Evolutionary conservation across 176 grass and related monocot genomes (phyloP), one percentile per base, ranked within the genome.

Genomic region (Eragrostis nindensis): DNA sequence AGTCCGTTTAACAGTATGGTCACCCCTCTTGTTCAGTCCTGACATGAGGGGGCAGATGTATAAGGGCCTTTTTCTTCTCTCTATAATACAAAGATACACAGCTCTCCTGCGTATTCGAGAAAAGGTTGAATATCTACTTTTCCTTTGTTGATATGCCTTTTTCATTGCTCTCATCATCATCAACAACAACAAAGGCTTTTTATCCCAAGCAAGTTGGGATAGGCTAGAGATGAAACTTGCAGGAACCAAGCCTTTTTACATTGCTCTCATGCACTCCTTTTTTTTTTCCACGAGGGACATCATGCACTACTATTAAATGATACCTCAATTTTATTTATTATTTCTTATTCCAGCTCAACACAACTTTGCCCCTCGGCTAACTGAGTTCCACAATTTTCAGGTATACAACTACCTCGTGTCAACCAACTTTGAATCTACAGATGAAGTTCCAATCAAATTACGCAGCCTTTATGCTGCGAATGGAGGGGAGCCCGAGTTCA

Each of bases 401-500:
- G 95, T 98, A 66, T 98, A 98, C 65, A 91, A 86, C 62, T 91
- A 91, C 61, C 39, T 95, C 68, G 55, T 87, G 65, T 91, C 84
- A 21, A 32, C 75, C 19, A 42, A 62, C 29, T 74, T 63, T 8
- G 77, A 82, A 70, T 86, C 30, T 61, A 56, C 45, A 12, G 83
- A 85, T 8, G 65, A 77, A 73, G n/a, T 56, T 21, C 86, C 70
- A 0, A 84, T 98, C 73, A 82, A 86, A 82, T 80, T 98, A 24
- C 45, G 2, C 24, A 95, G 96, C 76, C 88, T 98, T 60, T 95
- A 98, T 78, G 88, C 86, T 55, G 56, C 79, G 66, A 91, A 95
- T 65, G 90, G 95, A 74, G 90, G 92, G 24, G 95, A 98, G 44
- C 95, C 92, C 48, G 71, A 87, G 59, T 95, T 93, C 79, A 98